Conservation (phyloP, 1,284 basidiomycete species). For the Ganoderma boninense region DNA sequence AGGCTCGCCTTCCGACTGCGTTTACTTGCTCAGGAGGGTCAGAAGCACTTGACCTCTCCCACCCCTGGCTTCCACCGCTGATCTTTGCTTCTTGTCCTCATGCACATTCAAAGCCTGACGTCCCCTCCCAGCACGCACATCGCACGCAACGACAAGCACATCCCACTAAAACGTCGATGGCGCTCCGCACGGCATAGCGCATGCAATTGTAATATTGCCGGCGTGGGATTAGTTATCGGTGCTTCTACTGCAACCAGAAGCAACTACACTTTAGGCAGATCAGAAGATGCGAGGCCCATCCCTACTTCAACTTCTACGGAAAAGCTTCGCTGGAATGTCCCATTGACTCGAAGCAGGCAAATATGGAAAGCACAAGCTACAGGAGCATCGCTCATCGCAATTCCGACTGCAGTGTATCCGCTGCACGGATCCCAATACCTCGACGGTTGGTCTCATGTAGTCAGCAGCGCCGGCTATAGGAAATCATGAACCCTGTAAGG, state of each 20-base stretch:
- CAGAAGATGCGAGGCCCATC: neutral
- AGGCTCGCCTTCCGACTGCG: neutral
- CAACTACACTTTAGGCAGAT: neutral
- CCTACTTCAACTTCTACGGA: neutral
- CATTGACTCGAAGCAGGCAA: neutral
- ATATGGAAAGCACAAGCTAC: neutral
- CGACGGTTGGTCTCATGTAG: neutral
- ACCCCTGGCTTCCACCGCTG: neutral
- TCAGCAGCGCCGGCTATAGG: neutral
- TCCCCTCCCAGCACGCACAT: neutral
- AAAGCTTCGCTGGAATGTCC: neutral
- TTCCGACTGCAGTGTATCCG: neutral
- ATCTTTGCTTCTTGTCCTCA: neutral
- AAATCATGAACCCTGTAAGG: neutral
- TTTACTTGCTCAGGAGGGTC: neutral
- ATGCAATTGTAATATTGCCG: neutral
- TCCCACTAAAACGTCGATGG: neutral
- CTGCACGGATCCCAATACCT: neutral
- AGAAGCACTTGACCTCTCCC: neutral
- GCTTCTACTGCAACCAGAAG: neutral
- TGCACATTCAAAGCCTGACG: neutral
- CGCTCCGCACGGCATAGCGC: neutral
- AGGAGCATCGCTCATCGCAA: neutral
- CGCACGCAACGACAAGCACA: neutral
- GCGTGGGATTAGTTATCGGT: neutral